Conservation (phyloP, 192 early-diverging fungal species). For the Backusella morwellensis region DNA sequence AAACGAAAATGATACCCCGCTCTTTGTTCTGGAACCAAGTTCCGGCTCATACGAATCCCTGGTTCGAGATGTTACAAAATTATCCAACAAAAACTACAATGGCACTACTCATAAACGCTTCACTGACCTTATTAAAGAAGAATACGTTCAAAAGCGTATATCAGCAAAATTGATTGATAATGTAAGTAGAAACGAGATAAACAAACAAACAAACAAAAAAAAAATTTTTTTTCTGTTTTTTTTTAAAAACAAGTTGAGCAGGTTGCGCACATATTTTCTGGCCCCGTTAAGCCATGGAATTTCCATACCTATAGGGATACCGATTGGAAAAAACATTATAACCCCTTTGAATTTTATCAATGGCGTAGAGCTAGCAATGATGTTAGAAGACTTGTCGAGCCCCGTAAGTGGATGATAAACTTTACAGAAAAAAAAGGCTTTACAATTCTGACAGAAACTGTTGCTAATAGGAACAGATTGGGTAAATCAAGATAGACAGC, state of each 20-base stretch:
- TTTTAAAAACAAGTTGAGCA: not conserved
- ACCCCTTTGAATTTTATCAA: conserved; percentile 6
- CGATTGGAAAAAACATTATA: conserved; percentile 10
- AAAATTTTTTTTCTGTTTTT: not conserved
- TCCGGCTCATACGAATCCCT: not conserved
- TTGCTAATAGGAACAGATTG: conserved; percentile 1
- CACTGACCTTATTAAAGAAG: not conserved
- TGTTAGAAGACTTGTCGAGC: not conserved
- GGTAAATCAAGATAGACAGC: conserved; percentile 11
- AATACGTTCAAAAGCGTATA: not conserved
- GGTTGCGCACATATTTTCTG: not conserved
- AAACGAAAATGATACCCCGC: not conserved
- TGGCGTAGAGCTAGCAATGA: not conserved
- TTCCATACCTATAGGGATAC: not conserved
- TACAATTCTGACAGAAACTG: not conserved
- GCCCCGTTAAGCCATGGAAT: conserved; percentile 10
- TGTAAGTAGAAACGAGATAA: not conserved
- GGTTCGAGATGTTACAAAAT: not conserved
- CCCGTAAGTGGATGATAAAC: not conserved
- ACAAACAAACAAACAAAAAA: not conserved
- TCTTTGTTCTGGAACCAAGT: conserved; percentile 6
- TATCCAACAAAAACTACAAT: not conserved
- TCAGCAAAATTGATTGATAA: not conserved
- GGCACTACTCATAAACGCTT: not conserved
- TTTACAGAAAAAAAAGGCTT: not conserved